These are phyloP conservation scores for Albophoma yamanashiensis DNA, from an alignment of 2,329 filamentous ascomycete species.

Conservation along the genomic window DNA sequence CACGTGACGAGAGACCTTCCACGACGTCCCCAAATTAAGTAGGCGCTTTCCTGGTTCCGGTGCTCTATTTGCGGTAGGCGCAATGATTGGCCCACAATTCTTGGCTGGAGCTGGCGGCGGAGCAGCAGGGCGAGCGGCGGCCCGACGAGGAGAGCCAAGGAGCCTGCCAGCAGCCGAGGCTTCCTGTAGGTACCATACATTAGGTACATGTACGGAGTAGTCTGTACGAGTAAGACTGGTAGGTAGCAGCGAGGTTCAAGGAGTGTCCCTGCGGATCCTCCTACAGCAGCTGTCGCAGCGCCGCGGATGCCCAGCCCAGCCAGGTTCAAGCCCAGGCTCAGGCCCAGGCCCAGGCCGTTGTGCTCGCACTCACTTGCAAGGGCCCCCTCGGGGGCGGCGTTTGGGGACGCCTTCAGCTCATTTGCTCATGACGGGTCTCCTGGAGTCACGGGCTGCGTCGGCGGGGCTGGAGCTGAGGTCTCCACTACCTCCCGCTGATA, in stretches of 20 bases:
- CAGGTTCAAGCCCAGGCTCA: no score
- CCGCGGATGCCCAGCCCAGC: not conserved
- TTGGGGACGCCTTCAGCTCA: not conserved
- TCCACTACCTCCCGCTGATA: slow-evolving; percentile 12
- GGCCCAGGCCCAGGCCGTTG: no score
- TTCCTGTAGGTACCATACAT: no score
- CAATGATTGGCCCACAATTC: not conserved
- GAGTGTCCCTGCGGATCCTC: not conserved
- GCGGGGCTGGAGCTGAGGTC: slow-evolving; percentile 1
- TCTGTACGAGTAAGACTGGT: no score
- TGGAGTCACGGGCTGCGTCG: not conserved
- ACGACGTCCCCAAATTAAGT: not conserved
- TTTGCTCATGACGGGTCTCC: not conserved
- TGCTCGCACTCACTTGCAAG: no score
- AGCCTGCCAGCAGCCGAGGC: no score
- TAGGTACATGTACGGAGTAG: no score
- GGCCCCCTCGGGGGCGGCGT: not conserved
- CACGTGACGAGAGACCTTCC: not conserved
- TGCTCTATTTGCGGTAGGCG: not conserved
- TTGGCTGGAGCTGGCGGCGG: not conserved
- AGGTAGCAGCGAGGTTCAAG: not conserved
- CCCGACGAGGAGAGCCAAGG: no score
- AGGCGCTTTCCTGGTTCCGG: not conserved
- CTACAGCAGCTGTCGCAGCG: not conserved
- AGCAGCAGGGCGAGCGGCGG: not conserved